Base-by-base conservation (phyloP, 2,329 filamentous ascomycete genomes). In the Bipolaris bicolor region DNA sequence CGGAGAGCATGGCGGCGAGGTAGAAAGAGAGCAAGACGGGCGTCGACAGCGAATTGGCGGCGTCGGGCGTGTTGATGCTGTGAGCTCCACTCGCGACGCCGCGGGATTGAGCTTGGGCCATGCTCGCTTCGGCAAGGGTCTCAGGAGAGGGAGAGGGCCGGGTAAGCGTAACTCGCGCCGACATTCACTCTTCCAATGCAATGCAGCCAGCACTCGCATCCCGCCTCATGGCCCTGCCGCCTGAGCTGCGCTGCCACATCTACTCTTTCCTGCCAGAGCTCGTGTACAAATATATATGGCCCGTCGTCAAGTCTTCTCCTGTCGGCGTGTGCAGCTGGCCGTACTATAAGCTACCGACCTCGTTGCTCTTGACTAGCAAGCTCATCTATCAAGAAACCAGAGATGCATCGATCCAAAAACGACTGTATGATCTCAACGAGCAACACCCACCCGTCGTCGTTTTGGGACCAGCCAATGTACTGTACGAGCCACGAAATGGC, bases 1-100 rank as follows among this genome's bases (percentile, higher is more conserved):
- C 95, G 69, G 94, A 98, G 68, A 99, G 84, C 96, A 99, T 99
- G 60, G 56, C 52, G 58, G 53, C 36, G 51, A 52, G 40, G 50
- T 49, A 20, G 13, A 26, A 26, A 22, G 13, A 46, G 26, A 22
- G 41, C 40, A 40, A 44, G 57, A 24, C 41, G 29, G 45, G 20
- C 33, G 55, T 48, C 39, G 37, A 39, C 50, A 53, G 51, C 37
- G 55, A 45, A 61, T 58, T 55, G 55, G 43, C 50, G 47, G 40
- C 43, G 39, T 53, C 50, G 39, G 29, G 47, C 20, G 52, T 49
- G 55, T 55, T 49, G 50, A 51, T 55, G 58, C 43, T 60, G 37
- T 34, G 40, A 58, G 55, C 55, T 57, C 55, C 51, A 50, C 55
- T 37, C 44, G 44, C 51, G 47, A 55, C 48, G 58, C 55, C 58